Evolutionary conservation across 345 rosid species (phyloP).

Genomic region (Syzygium oleosum): DNA sequence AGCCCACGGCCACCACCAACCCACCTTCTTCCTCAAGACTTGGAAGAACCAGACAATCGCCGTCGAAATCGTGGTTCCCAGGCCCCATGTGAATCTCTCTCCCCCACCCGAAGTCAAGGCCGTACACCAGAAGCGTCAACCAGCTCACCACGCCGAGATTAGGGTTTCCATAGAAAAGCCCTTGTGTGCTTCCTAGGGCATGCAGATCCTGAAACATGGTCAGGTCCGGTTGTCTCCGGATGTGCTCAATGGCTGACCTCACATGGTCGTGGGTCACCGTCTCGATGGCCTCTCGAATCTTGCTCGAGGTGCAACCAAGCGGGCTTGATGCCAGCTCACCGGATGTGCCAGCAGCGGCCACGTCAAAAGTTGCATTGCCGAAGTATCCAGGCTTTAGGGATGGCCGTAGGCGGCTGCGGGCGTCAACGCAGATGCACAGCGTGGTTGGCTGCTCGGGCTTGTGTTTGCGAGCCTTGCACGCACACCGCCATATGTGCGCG

Average conservation of each 20-base stretch:
- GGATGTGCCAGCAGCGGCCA: conserved; percentile 23
- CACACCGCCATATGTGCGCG: conserved; percentile 26
- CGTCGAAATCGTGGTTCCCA: conserved; percentile 43
- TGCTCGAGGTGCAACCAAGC: conserved; percentile 22
- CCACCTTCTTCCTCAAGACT: conserved; percentile 17
- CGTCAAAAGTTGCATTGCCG: conserved; percentile 36
- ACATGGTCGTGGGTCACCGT: conserved; percentile 28
- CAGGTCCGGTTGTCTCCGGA: conserved; percentile 32
- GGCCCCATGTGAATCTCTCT: conserved; percentile 43
- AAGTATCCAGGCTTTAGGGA: conserved; percentile 21
- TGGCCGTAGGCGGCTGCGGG: conserved; percentile 33
- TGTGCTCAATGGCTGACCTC: conserved; percentile 25
- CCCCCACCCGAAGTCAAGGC: conserved; percentile 63
- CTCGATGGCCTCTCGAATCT: conserved; percentile 33
- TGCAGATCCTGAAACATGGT: conserved; percentile 42
- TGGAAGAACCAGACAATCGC: conserved; percentile 31
- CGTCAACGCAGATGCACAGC: conserved; percentile 33
- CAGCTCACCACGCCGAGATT: conserved; percentile 56
- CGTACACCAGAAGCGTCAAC: conserved; percentile 40
- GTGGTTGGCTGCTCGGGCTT: conserved; percentile 38
- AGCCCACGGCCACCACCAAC: conserved; percentile 17
- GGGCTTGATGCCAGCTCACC: conserved; percentile 31
- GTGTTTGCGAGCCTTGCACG: conserved; percentile 28
- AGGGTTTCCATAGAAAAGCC: conserved; percentile 56
- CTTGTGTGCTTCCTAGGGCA: conserved; percentile 30